Percentiles rank a stretch among this genome's conserved stretches.
These are phyloP conservation scores for Epichloe festucae DNA, from an alignment of 2,329 filamentous ascomycete species.

Conservation along the genomic window DNA sequence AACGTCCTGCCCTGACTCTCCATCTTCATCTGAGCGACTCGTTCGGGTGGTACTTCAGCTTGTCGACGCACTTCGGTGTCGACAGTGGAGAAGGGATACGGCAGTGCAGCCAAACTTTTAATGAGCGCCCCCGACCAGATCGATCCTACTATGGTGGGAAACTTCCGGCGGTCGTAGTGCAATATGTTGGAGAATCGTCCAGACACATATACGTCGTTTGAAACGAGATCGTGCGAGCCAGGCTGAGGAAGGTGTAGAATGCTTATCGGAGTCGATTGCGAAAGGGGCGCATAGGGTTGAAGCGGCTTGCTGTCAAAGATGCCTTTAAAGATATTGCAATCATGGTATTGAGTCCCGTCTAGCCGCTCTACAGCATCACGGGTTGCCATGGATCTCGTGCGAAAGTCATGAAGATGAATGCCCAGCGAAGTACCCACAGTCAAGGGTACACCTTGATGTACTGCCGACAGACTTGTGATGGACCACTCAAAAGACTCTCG, in stretches of 20 bases:
- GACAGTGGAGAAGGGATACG: constrained; percentile 52
- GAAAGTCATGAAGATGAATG: constrained; percentile 70
- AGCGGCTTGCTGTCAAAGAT: constrained; percentile 41
- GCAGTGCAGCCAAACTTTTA: constrained; percentile 57
- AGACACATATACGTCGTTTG: constrained; percentile 75
- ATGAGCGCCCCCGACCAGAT: constrained; percentile 76
- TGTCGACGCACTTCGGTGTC: constrained; percentile 44
- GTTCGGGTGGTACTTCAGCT: constrained; percentile 41
- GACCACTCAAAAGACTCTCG: constrained; percentile 65
- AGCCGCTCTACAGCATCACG: constrained; percentile 25
- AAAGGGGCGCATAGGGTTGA: constrained; percentile 54
- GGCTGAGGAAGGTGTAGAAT: constrained; percentile 63
- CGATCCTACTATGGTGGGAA: constrained; percentile 63
- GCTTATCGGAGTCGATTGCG: constrained; percentile 69
- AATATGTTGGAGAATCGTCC: constrained; percentile 82
- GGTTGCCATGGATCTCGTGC: constrained; percentile 27
- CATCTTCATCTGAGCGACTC: constrained; percentile 40
- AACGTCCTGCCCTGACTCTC: constrained; percentile 47
- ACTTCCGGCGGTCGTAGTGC: constrained; percentile 78
- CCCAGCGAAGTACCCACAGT: constrained; percentile 75
- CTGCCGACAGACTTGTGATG: constrained; percentile 69
- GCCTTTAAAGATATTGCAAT: constrained; percentile 19
- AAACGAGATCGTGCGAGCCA: constrained; percentile 38
- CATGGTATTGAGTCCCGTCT: constrained; percentile 12
- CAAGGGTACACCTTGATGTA: constrained; percentile 53